These are phyloP conservation scores for Xerophyta viscosa DNA, from an alignment of 106 monocot genomes.

Conservation along the genomic window DNA sequence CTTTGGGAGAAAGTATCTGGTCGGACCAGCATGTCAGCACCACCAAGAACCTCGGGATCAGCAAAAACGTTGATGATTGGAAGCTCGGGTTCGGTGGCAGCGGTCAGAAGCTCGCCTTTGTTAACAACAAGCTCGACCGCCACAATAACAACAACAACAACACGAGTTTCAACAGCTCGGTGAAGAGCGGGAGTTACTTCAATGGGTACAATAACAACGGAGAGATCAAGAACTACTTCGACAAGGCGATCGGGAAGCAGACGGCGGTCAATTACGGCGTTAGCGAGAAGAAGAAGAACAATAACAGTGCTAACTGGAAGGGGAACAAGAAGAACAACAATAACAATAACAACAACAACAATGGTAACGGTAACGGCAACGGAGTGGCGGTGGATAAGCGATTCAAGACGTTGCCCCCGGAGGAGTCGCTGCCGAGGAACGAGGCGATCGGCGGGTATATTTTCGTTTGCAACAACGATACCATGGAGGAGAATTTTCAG, in stretches of 20 bases:
- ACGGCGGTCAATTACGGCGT: conserved; percentile 1
- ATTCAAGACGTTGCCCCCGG: conserved; percentile 87
- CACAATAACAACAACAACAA: conserved; percentile 24
- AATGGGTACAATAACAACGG: conserved; percentile 15
- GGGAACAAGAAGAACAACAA: conserved; percentile 22
- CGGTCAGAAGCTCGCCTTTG: conserved; percentile 50
- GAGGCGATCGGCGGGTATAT: conserved; percentile 93
- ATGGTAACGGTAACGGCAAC: conserved; percentile 10
- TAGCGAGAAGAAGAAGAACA: conserved; percentile 21
- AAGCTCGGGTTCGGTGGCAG: conserved; percentile 18
- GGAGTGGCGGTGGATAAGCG: conserved; percentile 42
- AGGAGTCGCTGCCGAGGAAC: conserved; percentile 77
- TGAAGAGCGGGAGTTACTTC: conserved; percentile 1
- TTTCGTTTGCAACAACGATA: conserved; percentile 98
- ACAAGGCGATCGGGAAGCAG: conserved; percentile 54
- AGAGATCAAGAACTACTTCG: conserved; percentile 54
- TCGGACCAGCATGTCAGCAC: no score
- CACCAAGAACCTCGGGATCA: background rate
- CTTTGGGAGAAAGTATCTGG: conserved; percentile 91
- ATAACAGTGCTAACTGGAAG: conserved; percentile 3
- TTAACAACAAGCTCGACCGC: conserved; percentile 16
- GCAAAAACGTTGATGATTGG: conserved; percentile 21
- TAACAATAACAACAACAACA: no score
- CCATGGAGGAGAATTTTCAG: conserved; percentile 92
- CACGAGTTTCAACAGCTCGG: background rate